phyloP scores from a whole-genome alignment of 257 asterid genomes.

The Eustoma russellianum region DNA sequence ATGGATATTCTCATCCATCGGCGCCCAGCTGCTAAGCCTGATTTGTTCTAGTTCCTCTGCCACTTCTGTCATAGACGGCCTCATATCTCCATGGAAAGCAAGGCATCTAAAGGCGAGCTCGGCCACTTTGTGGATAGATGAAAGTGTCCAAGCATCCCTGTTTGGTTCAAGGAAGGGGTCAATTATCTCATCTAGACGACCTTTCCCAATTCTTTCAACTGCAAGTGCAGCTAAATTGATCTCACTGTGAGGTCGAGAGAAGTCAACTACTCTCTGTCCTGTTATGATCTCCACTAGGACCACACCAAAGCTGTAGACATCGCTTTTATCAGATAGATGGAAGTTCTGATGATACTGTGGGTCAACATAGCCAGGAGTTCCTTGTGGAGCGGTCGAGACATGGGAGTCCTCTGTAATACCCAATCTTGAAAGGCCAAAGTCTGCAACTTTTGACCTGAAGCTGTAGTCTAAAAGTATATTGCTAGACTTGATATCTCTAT shows the following conservation, averaged over 20 bases:
- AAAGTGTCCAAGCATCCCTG: constrained; percentile 88
- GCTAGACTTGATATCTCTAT: constrained; percentile 80
- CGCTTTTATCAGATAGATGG: constrained; percentile 93
- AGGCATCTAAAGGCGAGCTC: constrained; percentile 93
- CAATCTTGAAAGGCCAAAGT: constrained; percentile 80
- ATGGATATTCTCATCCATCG: constrained; percentile 44
- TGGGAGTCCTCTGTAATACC: constrained; percentile 93
- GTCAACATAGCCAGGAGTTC: constrained; percentile 91
- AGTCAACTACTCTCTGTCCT: constrained; percentile 74
- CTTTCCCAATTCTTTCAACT: constrained; percentile 69
- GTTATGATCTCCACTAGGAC: constrained; percentile 92
- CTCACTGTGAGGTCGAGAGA: constrained; percentile 71
- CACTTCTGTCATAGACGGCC: constrained; percentile 94
- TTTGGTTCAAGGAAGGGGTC: constrained; percentile 71
- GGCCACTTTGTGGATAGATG: constrained; percentile 71
- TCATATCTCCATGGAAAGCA: constrained; percentile 79
- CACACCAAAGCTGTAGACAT: constrained; percentile 92
- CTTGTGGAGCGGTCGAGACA: constrained; percentile 92
- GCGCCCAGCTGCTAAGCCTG: constrained; percentile 66
- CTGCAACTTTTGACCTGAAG: constrained; percentile 84
- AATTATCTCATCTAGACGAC: constrained; percentile 70
- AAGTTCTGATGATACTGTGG: constrained; percentile 94
- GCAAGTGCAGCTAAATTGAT: constrained; percentile 84
- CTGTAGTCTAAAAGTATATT: constrained; percentile 65
- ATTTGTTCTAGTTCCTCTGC: constrained; percentile 92